A percentile compares a stretch with the other conserved stretches of the same genome.
These are phyloP conservation scores for Ricinus communis DNA, from an alignment of 345 rosid species.

Conservation along the genomic window DNA sequence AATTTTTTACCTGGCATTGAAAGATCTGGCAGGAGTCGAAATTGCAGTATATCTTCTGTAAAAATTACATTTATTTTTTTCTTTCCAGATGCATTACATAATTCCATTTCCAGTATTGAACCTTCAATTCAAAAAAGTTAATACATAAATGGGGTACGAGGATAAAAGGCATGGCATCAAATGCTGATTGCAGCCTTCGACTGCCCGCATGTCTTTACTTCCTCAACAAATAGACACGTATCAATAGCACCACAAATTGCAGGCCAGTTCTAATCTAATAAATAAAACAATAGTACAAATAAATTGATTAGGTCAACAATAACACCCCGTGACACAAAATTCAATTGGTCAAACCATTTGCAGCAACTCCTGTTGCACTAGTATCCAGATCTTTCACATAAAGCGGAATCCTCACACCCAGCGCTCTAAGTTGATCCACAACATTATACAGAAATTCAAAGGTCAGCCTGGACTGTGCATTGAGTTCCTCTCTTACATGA, in stretches of 20 bases:
- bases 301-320: not conserved
- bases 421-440: slow-evolving; percentile 61
- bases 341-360: slow-evolving; percentile 23
- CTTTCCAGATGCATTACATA: no score
- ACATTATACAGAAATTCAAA: slow-evolving; percentile 74
- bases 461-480: slow-evolving; percentile 63
- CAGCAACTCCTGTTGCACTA: slow-evolving; percentile 7
- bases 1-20: no score
- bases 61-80: no score
- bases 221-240: not conserved
- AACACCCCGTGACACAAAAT: not conserved
- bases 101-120: no score
- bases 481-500: slow-evolving; percentile 69
- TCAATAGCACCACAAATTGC: not conserved
- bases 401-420: slow-evolving; percentile 71
- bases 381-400: slow-evolving; percentile 41
- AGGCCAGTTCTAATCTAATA: not conserved
- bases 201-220: not conserved
- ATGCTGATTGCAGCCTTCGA: not conserved
- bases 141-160: not conserved
- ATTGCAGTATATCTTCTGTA: no score
- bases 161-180: no score
- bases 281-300: not conserved
- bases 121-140: no score
- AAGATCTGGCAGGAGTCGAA: no score